Conservation (phyloP, 805 yeast species). For the Teunomyces tritomae region DNA sequence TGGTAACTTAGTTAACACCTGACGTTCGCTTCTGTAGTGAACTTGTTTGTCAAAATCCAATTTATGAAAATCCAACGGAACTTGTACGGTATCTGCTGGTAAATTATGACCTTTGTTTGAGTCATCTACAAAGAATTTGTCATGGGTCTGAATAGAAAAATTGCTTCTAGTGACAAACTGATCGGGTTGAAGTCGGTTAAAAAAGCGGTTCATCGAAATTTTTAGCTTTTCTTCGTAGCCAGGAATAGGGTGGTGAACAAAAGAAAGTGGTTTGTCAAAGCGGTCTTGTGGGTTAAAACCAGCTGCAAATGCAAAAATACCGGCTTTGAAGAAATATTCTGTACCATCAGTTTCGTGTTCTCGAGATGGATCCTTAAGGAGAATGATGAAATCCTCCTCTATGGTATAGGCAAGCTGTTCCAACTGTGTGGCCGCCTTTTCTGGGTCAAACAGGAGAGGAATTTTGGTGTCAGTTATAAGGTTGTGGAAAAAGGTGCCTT, state of each 20-base stretch:
- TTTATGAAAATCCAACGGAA: conserved; percentile 24
- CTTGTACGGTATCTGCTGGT: conserved; percentile 22
- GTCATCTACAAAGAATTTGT: conserved; percentile 35
- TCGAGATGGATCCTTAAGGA: conserved; percentile 32
- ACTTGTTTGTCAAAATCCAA: conserved; percentile 39
- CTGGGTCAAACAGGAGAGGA: conserved; percentile 14
- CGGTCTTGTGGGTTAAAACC: conserved; percentile 41
- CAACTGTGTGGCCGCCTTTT: conserved; percentile 16
- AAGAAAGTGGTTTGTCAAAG: conserved; percentile 36
- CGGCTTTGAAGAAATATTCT: conserved; percentile 43
- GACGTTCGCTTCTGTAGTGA: conserved; percentile 44
- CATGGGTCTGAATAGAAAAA: conserved; percentile 40
- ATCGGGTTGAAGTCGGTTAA: conserved; percentile 32
- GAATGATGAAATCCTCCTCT: conserved; percentile 42
- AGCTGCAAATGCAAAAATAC: conserved; percentile 45
- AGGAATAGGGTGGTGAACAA: conserved; percentile 42
- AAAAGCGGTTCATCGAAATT: conserved; percentile 41
- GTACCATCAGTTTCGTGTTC: conserved; percentile 27
- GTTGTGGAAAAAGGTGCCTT: conserved; percentile 14
- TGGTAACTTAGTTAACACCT: conserved; percentile 38
- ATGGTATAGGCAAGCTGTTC: conserved; percentile 27
- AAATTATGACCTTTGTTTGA: conserved; percentile 39
- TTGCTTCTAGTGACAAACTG: conserved; percentile 40
- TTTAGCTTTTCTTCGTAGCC: conserved; percentile 39
- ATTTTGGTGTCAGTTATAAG: conserved; percentile 23